These are phyloP conservation scores for Alternaria alternata DNA, from an alignment of 2,329 filamentous ascomycete species.

Conservation along the genomic window DNA sequence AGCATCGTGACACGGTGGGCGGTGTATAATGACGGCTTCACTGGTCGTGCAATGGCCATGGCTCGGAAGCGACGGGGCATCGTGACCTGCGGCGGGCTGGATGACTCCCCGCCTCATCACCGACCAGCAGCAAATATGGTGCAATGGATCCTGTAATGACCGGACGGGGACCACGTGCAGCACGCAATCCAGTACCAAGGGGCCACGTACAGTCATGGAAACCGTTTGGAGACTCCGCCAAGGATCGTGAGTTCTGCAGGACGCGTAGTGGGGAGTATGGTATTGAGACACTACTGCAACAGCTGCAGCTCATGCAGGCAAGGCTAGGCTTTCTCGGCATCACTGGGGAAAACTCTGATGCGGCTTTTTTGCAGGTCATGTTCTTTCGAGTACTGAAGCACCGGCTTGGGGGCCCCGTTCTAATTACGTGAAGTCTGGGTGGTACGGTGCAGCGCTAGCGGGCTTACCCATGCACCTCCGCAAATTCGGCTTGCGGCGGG, in stretches of 20 bases:
- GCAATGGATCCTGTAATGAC: background rate
- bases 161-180: constrained; percentile 35
- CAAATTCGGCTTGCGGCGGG: constrained; percentile 25
- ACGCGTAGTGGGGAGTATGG: constrained; percentile 14
- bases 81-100: constrained; percentile 15
- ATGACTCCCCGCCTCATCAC: constrained; percentile 15
- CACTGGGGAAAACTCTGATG: constrained; percentile 36
- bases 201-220: constrained; percentile 39
- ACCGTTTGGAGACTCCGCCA: constrained; percentile 26
- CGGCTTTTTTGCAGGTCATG: constrained; percentile 31
- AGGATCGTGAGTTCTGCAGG: constrained; percentile 40
- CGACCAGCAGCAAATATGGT: background rate
- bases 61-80: constrained; percentile 28
- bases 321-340: constrained; percentile 6
- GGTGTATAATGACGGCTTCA: constrained; percentile 31
- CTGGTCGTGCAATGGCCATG: constrained; percentile 8
- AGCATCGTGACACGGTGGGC: constrained; percentile 39
- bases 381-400: constrained; percentile 8
- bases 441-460: constrained; percentile 28
- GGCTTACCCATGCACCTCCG: constrained; percentile 10
- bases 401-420: constrained; percentile 10
- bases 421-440: constrained; percentile 38
- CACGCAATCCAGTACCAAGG: constrained; percentile 30
- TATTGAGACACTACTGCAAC: constrained; percentile 11
- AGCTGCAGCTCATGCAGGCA: constrained; percentile 9